A percentile compares a stretch with the other conserved stretches of the same genome.
phyloP scores from a whole-genome alignment of 1,139 yeast genomes.

The Taphrina wiesneri region DNA sequence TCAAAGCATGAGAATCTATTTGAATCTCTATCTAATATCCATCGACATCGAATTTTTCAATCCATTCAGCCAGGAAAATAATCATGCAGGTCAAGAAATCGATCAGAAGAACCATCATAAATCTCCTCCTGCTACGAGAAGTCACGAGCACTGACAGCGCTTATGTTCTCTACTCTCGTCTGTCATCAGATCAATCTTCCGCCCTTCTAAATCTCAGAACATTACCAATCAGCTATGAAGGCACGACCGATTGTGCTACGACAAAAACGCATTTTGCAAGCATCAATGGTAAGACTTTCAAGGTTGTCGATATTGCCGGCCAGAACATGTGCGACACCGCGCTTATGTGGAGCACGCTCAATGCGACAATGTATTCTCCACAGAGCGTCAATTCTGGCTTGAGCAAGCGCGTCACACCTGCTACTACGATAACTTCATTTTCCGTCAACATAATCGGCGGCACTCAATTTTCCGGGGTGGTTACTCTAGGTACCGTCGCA shows the following conservation, averaged over 20 bases:
- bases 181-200: slow-evolving; percentile 10
- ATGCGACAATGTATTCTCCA: slow-evolving; percentile 1
- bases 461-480: neutral
- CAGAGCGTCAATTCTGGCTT: neutral
- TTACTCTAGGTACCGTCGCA: neutral
- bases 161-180: slow-evolving; percentile 13
- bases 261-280: slow-evolving; percentile 2
- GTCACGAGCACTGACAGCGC: slow-evolving; percentile 13
- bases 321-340: slow-evolving; percentile 13
- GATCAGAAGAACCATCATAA: slow-evolving; percentile 9
- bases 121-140: slow-evolving; percentile 12
- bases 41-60: slow-evolving; percentile 8
- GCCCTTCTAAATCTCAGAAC: slow-evolving; percentile 2
- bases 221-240: slow-evolving; percentile 6
- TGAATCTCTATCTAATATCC: slow-evolving; percentile 11
- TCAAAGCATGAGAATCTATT: slow-evolving; percentile 6
- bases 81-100: slow-evolving; percentile 10
- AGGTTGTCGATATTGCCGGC: slow-evolving; percentile 9
- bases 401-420: neutral
- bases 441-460: neutral
- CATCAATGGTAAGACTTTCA: slow-evolving; percentile 9
- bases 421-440: neutral
- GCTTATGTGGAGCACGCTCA: slow-evolving; percentile 8
- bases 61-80: slow-evolving; percentile 10
- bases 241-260: slow-evolving; percentile 13